Evolutionary conservation across 257 asterid species (phyloP), one percentile per base, ranked within the genome.

Genomic region (Solanum bulbocastanum): DNA sequence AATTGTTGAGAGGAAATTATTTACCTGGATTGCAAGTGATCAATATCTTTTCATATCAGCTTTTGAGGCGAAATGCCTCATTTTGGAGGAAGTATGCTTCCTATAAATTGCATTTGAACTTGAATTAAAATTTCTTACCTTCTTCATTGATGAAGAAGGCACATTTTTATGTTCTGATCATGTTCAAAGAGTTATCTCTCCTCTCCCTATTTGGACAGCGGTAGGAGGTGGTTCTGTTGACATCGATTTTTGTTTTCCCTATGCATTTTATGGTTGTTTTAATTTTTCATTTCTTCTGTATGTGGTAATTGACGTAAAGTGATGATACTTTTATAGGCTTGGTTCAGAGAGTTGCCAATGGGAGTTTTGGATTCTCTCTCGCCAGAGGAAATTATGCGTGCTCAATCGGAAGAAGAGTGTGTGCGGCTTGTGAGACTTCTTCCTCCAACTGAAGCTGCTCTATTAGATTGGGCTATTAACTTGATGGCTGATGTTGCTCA

Each of bases 401-500:
- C 96, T 1, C 93, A 93, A 83, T 82, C 98, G 0, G 98, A 96
- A 91, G 98, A 94, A 10, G 98, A 94, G 68, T 96, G 98, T 56
- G 72, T 89, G 62, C 94, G n/a, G 2, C 94, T 96, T 2, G 95
- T 94, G 90, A 94, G 93, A 88, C 91, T 89, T 42, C 98, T 96
- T 78, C 98, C 98, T 22, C 92, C 95, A 18, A 94, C 95, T 15
- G 98, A 96, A 90, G 91, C 92, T 58, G 95, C 98, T 42, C 93
- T 96, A 23, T 68, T 95, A 85, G 96, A 96, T 87, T 96, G 99
- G 99, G 99, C 98, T 18, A 71, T 96, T 46, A 94, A 96, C 92
- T 91, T 96, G 16, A 96, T 96, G 99, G 95, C 99, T 22, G 99
- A 96, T 86, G 98, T 95, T 85, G 98, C 99, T 56, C 96, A 96